These are phyloP conservation scores for Pezicula neosporulosa DNA, from an alignment of 2,329 filamentous ascomycete species.

Conservation along the genomic window DNA sequence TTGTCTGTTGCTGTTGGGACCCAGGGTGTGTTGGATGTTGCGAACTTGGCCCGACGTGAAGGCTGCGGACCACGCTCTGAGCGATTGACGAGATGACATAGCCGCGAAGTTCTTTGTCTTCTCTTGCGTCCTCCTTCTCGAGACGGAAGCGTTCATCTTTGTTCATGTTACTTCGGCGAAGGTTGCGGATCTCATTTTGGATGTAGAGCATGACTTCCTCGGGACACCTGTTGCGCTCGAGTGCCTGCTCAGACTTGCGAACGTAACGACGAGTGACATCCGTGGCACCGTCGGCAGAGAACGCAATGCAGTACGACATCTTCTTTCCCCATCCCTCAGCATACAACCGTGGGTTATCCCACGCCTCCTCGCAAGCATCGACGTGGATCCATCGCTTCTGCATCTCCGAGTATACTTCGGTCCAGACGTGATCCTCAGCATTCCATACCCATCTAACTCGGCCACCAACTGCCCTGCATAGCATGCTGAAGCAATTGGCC, in stretches of 20 bases:
- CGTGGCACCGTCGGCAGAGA: constrained; percentile 80
- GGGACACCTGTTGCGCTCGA: constrained; percentile 74
- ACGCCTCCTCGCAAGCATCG: constrained; percentile 89
- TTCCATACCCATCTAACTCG: constrained; percentile 98
- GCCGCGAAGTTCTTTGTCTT: constrained; percentile 71
- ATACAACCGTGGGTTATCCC: constrained; percentile 92
- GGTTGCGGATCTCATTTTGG: constrained; percentile 83
- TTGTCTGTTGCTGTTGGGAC: not conserved
- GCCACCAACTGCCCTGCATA: constrained; percentile 87
- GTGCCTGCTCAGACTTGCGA: constrained; percentile 68
- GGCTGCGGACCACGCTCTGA: constrained; percentile 50
- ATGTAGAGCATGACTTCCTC: constrained; percentile 91
- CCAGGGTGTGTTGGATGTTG: constrained; percentile 8
- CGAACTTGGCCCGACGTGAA: constrained; percentile 15
- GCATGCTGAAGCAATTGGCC: constrained; percentile 98
- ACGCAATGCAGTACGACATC: constrained; percentile 95
- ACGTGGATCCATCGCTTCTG: constrained; percentile 95
- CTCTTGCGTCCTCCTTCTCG: constrained; percentile 74
- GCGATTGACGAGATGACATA: constrained; percentile 73
- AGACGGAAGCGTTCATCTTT: constrained; percentile 82
- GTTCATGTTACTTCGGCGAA: constrained; percentile 77
- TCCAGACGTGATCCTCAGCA: constrained; percentile 95
- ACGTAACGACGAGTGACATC: constrained; percentile 66
- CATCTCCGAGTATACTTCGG: constrained; percentile 93
- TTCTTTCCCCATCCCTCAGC: constrained; percentile 95